A percentile compares a stretch with the other conserved stretches of the same genome.
Conservation (phyloP, 371 early-diverging fungal genomes). For the Actinomortierella ambigua region DNA sequence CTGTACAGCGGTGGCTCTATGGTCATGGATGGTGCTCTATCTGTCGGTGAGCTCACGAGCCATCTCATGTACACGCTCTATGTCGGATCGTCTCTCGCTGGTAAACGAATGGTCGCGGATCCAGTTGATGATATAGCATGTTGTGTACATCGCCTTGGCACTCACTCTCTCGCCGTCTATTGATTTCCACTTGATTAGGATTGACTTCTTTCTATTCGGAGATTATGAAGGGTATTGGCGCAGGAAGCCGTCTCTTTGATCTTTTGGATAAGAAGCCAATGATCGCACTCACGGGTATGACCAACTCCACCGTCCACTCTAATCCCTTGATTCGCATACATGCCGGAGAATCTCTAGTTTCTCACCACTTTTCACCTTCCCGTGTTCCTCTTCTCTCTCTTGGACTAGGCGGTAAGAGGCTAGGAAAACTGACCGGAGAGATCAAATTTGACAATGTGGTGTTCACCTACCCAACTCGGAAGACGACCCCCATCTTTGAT, state of each 20-base stretch:
- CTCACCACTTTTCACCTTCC: too few species aligned
- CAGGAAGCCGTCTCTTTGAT: slow-evolving; percentile 74
- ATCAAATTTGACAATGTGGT: neutral
- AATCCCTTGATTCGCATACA: too few species aligned
- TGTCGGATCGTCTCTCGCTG: slow-evolving; percentile 74
- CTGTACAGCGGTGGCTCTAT: slow-evolving; percentile 78
- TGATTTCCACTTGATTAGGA: too few species aligned
- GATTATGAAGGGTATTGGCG: slow-evolving; percentile 86
- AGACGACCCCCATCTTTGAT: slow-evolving; percentile 19
- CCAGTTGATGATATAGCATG: neutral
- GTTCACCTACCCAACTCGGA: neutral
- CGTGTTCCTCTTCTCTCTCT: too few species aligned
- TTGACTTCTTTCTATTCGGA: slow-evolving; percentile 83
- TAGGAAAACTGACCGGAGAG: too few species aligned
- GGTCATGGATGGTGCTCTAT: slow-evolving; percentile 70
- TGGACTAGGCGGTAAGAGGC: slow-evolving; percentile 23
- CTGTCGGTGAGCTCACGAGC: slow-evolving; percentile 80
- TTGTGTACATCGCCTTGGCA: slow-evolving; percentile 9
- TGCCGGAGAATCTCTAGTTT: too few species aligned
- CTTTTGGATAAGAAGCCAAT: slow-evolving; percentile 63
- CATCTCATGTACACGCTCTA: slow-evolving; percentile 87
- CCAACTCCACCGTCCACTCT: too few species aligned
- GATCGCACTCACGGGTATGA: slow-evolving; percentile 38
- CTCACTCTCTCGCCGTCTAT: too few species aligned
- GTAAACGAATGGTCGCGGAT: slow-evolving; percentile 23